Conservation (phyloP, 2,329 filamentous ascomycete species). For the Aspergillus sp. region DNA sequence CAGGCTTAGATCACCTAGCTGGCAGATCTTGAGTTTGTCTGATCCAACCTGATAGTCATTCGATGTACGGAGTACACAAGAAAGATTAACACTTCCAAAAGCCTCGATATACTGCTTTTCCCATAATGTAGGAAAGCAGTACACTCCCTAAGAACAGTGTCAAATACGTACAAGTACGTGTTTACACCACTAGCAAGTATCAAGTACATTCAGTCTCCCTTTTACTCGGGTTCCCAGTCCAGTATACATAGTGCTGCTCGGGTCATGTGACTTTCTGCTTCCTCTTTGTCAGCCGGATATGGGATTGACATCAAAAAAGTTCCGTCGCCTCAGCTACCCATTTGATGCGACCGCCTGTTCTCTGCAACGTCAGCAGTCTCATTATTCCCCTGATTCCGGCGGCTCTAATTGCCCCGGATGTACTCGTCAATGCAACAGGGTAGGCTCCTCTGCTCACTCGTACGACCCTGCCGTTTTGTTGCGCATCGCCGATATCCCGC, state of each 20-base stretch:
- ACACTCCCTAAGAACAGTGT: no score
- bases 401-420: slow-evolving; percentile 31
- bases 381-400: slow-evolving; percentile 21
- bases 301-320: slow-evolving; percentile 6
- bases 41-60: not conserved
- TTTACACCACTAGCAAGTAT: no score
- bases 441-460: slow-evolving; percentile 34
- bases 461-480: slow-evolving; percentile 38
- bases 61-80: no score
- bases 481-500: slow-evolving; percentile 37
- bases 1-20: not conserved
- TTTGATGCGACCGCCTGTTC: slow-evolving; percentile 18
- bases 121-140: no score
- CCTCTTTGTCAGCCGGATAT: not conserved
- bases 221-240: no score
- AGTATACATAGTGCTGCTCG: no score
- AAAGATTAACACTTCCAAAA: no score
- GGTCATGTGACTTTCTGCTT: not conserved
- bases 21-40: not conserved
- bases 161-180: no score
- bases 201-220: no score
- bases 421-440: slow-evolving; percentile 40
- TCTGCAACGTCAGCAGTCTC: slow-evolving; percentile 19
- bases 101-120: no score
- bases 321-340: not conserved